Base-by-base conservation (phyloP, 2,329 filamentous ascomycete species). In the Cadophora sp. region DNA sequence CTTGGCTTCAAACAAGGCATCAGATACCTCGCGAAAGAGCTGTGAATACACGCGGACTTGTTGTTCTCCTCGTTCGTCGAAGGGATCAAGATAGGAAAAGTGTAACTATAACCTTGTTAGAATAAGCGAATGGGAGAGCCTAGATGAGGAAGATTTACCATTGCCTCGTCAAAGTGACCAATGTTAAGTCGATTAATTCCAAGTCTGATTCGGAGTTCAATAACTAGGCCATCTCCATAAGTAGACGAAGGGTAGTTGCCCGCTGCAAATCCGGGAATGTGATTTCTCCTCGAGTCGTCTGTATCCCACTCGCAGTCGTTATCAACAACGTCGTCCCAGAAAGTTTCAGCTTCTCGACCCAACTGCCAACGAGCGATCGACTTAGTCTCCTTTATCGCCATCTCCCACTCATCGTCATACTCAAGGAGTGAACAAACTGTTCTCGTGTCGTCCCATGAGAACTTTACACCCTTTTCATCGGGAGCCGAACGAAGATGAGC, bases 281-380 rank as follows among this genome's bases (percentile, higher is more conserved):
- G 79, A 1, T 82, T 78, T 66, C 94, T 88, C 68, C 96, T 89
- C 22, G 85, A 83, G 74, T 93, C 87, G 53, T 89, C 85, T 5
- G 86, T 79, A 77, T 99, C 96, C 88, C 94, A 99, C 79, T 99
- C 96, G 65, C 94, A 86, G 77, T 97, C 94, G 76, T 97, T 93
- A 5, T 87, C 83, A 36, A 85, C 82, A 70, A 85, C 83, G 9
- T 84, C 77, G 66, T 96, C 91, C 96, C 96, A 99, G 74, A 89
- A 93, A 0, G 75, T 78, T 77, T 99, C 94, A 4, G 85, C 81
- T 43, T 84, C 81, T 59, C 96, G 89, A 9, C 92, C 92, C 47
- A 97, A 83, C 64, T 97, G 83, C 93, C 94, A 97, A 65, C 96
- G 85, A 24, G 91, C 87, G 18, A 97, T 79, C 1, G 83, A 83